phyloP scores from a whole-genome alignment of 805 yeast species.

The Teunomyces cretensis region DNA sequence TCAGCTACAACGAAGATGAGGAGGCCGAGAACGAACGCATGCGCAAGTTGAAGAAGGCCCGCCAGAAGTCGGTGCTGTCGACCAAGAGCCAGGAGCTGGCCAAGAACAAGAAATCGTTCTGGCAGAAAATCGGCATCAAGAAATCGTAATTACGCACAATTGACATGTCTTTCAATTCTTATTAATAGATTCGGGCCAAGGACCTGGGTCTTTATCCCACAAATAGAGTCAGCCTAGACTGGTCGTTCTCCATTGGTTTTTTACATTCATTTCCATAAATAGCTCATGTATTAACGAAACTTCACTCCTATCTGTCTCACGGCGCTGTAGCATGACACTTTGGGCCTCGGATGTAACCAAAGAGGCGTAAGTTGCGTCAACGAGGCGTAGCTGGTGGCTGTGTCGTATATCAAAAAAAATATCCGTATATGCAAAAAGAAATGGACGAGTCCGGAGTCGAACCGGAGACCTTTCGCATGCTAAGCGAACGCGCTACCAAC shows the following conservation, averaged over 20 bases:
- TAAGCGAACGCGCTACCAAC: slow-evolving; percentile 81
- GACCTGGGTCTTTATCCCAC: neutral
- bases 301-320: too few relatives aligned
- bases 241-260: too few relatives aligned
- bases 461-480: slow-evolving; percentile 80
- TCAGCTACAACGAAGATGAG: slow-evolving; percentile 34
- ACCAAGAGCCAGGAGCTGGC: slow-evolving; percentile 4
- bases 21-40: slow-evolving; percentile 17
- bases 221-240: neutral
- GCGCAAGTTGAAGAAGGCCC: slow-evolving; percentile 9
- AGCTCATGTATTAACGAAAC: too few relatives aligned
- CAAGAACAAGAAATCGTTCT: slow-evolving; percentile 10
- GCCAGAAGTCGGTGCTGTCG: slow-evolving; percentile 10
- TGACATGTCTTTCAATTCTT: neutral
- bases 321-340: too few relatives aligned
- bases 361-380: too few relatives aligned
- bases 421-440: slow-evolving; percentile 5
- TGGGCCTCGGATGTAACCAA: too few relatives aligned
- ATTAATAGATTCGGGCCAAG: neutral
- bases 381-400: too few relatives aligned
- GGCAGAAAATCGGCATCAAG: slow-evolving; percentile 15
- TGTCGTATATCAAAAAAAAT: too few relatives aligned
- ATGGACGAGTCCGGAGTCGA: slow-evolving; percentile 77
- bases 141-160: neutral
- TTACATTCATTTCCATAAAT: too few relatives aligned